Percentiles rank a stretch among this genome's conserved stretches.
Evolutionary conservation across 306 rosid genomes (phyloP).

Genomic region (Dryas alaskensis): DNA sequence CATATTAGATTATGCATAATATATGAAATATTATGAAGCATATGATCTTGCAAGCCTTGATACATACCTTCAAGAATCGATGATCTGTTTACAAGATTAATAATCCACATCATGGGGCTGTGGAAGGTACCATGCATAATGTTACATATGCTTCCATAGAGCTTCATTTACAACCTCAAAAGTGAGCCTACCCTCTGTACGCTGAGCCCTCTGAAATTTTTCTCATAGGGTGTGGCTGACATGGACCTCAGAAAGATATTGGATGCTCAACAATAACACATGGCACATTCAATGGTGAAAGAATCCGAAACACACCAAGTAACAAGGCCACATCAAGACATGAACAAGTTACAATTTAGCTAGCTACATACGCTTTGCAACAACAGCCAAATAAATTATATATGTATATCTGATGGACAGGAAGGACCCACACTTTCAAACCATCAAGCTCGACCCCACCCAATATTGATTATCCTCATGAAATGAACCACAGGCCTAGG

Average conservation of each 20-base stretch:
- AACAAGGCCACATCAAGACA: not conserved
- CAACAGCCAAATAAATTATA: not conserved
- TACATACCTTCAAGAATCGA: too few relatives aligned
- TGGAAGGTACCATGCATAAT: too few relatives aligned
- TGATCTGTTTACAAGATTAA: too few relatives aligned
- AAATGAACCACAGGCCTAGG: not conserved
- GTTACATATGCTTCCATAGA: too few relatives aligned
- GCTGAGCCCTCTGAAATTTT: too few relatives aligned
- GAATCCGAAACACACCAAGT: slow-evolving; percentile 1
- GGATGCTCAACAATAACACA: not conserved
- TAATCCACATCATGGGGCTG: too few relatives aligned
- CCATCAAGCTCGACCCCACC: not conserved
- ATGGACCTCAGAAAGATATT: not conserved
- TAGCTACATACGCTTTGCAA: not conserved
- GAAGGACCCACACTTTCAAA: slow-evolving; percentile 3
- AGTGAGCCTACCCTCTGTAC: too few relatives aligned
- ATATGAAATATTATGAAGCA: too few relatives aligned
- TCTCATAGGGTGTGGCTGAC: not conserved
- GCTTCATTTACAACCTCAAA: too few relatives aligned
- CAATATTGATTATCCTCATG: too few relatives aligned
- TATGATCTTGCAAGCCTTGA: too few relatives aligned
- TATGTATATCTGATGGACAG: not conserved
- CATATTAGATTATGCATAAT: too few relatives aligned
- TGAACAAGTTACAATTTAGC: not conserved
- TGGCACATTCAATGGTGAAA: not conserved